Evolutionary conservation across 2,329 filamentous ascomycete species (phyloP), one percentile per base, ranked within the genome.

Genomic region (Clonostachys rhizophaga): DNA sequence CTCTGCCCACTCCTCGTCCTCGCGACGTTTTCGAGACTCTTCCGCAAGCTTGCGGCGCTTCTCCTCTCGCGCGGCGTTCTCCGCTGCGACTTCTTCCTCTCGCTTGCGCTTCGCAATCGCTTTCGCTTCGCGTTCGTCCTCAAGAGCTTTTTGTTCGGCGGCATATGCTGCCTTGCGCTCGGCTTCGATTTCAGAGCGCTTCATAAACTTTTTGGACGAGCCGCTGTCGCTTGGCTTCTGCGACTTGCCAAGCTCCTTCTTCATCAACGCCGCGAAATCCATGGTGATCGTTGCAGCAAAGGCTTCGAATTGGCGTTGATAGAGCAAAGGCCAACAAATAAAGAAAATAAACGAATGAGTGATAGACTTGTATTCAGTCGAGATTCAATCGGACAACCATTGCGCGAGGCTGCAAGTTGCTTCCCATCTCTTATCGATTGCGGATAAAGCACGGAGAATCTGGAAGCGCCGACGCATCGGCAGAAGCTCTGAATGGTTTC

Each of bases 261-360:
- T 84, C 89, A 99, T 95, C 43, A 99, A 74, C 35, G 90, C 82
- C 51, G 91, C 91, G 73, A 99, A 99, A 68, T 99, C 91, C 94
- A 99, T 99, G 55, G 51, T 75, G 62, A 52, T 9, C 24, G 24
- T 30, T 30, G 5, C 24, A 30, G 24, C 24, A 30, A 3, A 30
- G 4, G 9, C 6, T 9, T 10, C 24, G 24, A 30, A 6, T 9
- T 30, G 9, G 9, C 3, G 24, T 30, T 10, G 24, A 10, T 30
- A 30, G 24, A 30, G 3, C 24, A 30, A 30, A 30, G 9, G 24
- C 9, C 24, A 30, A 30, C 10, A 30, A 24, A 9, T 30, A 30
- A 30, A 30, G 9, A 30, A 30, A 30, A 30, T 10, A 30, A 30
- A 30, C 24, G 24, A 30, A 30, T 30, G 24, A 30, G 8, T 10